Conservation (phyloP, 2,329 filamentous ascomycete genomes). For the Aspergillus calidoustus region DNA sequence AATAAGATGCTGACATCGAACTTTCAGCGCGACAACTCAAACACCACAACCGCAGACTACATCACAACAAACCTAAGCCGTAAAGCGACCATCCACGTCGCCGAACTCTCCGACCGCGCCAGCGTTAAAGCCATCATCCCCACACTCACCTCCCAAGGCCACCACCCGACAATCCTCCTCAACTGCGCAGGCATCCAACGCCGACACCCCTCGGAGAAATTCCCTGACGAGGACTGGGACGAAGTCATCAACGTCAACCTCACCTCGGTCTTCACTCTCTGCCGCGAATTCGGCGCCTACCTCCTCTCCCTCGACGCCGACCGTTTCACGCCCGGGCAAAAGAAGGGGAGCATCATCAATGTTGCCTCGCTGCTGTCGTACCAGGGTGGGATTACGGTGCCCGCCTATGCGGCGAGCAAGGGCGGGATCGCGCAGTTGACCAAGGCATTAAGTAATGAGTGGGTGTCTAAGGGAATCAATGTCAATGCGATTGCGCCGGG, state of each 20-base stretch:
- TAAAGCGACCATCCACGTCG: conserved; percentile 49
- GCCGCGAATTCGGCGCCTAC: conserved; percentile 43
- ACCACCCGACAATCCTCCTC: conserved; percentile 75
- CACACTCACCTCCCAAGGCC: conserved; percentile 45
- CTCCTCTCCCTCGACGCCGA: conserved; percentile 36
- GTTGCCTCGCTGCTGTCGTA: conserved; percentile 80
- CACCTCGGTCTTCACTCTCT: conserved; percentile 29
- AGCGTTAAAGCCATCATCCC: conserved; percentile 48
- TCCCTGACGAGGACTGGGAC: conserved; percentile 78
- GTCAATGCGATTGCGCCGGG: conserved; percentile 58
- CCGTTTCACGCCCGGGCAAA: conserved; percentile 20
- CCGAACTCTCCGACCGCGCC: conserved; percentile 48
- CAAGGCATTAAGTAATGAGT: conserved; percentile 85
- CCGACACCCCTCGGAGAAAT: conserved; percentile 73
- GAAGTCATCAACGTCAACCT: conserved; percentile 81
- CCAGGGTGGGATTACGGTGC: conserved; percentile 86
- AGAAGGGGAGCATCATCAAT: conserved; percentile 69
- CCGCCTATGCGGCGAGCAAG: conserved; percentile 85
- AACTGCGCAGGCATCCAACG: conserved; percentile 89
- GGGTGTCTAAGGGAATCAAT: conserved; percentile 76
- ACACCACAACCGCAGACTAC: conserved; percentile 49
- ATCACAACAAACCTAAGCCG: conserved; percentile 44
- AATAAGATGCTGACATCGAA: not conserved
- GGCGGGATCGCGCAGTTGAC: conserved; percentile 84
- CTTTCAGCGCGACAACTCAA: conserved; percentile 57